phyloP scores from a whole-genome alignment of 768 basidiomycete genomes.

The Lentinula aciculospora region DNA sequence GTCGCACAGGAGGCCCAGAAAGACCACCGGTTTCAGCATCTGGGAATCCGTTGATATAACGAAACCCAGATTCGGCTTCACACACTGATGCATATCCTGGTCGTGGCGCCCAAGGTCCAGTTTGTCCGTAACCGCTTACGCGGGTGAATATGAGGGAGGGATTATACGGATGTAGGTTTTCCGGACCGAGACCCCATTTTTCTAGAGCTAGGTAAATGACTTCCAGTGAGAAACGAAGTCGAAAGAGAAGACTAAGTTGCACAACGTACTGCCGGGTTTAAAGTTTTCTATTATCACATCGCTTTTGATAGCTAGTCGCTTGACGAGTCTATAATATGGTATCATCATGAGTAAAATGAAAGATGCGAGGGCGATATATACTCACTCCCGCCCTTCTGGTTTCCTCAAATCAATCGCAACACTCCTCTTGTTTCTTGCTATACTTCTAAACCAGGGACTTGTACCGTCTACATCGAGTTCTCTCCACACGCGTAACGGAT shows the following conservation, averaged over 20 bases:
- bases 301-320: constrained; percentile 52
- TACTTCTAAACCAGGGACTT: constrained; percentile 71
- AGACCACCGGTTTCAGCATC: constrained; percentile 47
- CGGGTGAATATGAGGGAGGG: constrained; percentile 89
- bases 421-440: constrained; percentile 71
- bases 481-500: constrained; percentile 66
- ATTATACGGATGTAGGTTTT: constrained; percentile 62
- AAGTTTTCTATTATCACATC: constrained; percentile 71
- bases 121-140: constrained; percentile 72
- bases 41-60: constrained; percentile 65
- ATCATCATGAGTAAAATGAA: neutral
- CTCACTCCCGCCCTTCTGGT: constrained; percentile 47
- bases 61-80: constrained; percentile 71
- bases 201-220: constrained; percentile 45
- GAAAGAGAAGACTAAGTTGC: neutral
- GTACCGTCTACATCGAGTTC: constrained; percentile 67
- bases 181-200: constrained; percentile 62
- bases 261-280: constrained; percentile 61
- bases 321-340: constrained; percentile 43
- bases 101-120: constrained; percentile 65
- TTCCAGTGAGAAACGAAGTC: neutral
- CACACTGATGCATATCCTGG: constrained; percentile 74
- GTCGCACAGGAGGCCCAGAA: constrained; percentile 59
- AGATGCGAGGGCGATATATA: constrained; percentile 4
- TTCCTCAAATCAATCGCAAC: constrained; percentile 61